Evolutionary conservation across 2,329 filamentous ascomycete species (phyloP).

Genomic region (Neonectria hederae): DNA sequence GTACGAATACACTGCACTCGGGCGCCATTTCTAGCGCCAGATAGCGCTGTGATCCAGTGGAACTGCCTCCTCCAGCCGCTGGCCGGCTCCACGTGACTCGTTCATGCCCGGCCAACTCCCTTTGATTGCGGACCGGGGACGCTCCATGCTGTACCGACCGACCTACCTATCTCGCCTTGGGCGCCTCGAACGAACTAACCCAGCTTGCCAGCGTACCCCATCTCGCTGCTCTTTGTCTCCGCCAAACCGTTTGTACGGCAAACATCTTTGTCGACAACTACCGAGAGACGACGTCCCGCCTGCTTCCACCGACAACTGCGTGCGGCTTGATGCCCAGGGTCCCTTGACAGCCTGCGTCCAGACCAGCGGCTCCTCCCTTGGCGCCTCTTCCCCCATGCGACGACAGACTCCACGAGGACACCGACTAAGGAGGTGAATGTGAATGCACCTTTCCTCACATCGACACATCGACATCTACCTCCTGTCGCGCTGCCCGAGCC

Average conservation of each 20-base stretch:
- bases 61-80: conserved; percentile 37
- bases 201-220: conserved; percentile 29
- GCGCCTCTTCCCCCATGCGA: conserved; percentile 46
- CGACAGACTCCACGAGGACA: conserved; percentile 45
- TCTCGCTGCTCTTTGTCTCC: conserved; percentile 35
- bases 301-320: conserved; percentile 22
- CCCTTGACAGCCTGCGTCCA: conserved; percentile 38
- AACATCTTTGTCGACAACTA: conserved; percentile 21
- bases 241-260: conserved; percentile 15
- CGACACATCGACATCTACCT: conserved; percentile 33
- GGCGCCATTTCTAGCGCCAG: conserved; percentile 39
- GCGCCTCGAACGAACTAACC: conserved; percentile 34
- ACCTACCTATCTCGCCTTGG: conserved; percentile 40
- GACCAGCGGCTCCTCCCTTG: conserved; percentile 41
- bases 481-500: conserved; percentile 35
- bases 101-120: conserved; percentile 40
- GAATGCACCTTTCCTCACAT: conserved; percentile 41
- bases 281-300: conserved; percentile 16
- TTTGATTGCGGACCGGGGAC: conserved; percentile 38
- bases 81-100: conserved; percentile 40
- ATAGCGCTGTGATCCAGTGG: conserved; percentile 39
- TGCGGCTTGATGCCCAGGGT: conserved; percentile 32
- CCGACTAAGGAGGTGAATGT: conserved; percentile 47
- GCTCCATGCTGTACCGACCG: conserved; percentile 32
- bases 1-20: conserved; percentile 15